Base-by-base conservation (phyloP, 2,329 filamentous ascomycete species). In the Monosporascus sp. region DNA sequence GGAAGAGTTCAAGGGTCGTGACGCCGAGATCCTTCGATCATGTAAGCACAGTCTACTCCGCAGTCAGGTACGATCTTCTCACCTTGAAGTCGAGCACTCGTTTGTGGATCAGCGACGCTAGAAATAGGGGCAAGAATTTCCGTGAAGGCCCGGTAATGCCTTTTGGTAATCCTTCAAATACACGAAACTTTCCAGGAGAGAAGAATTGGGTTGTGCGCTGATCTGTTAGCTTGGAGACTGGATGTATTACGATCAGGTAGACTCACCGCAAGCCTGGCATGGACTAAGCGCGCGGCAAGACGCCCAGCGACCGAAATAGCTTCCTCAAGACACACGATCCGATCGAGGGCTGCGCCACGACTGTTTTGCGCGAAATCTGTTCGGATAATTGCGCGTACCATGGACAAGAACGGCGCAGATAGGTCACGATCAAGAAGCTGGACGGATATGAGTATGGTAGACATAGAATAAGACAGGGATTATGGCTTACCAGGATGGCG, bases 1-100 rank as follows among this genome's bases (percentile, higher is more conserved):
- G 59, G 77, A 82, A 84, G n/a, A 83, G 65, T 41, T 79, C 75
- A 5, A 77, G 66, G 9, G 78, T 62, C 8, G 72, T 74, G n/a
- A 73, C 69, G 2, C 70, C 73, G 3, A 77, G 61, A 40, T 78
- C 72, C 63, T 72, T 38, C 1, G 28, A 35, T 7, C 58, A 49
- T 48, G 52, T 61, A 50, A 63, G 57, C 17, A 37, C 46, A 38
- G 22, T 48, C 24, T 28, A 18, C 5, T n/a, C 22, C 11, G 18
- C 15, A 38, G 41, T 44, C 24, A 3, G 6, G 43, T 6, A 20
- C 28, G 60, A 59, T 26, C 44, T 37, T 49, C 62, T 51, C 57
- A 69, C 70, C 55, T 69, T 69, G 55, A 81, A 77, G 50, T 79
- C 74, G 37, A 76, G 69, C 20, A 79, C 63, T 7, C 71, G 70